Evolutionary conservation across 371 early-diverging fungal species (phyloP), one percentile per base, ranked within the genome.

Genomic region (Mucor racemosus): DNA sequence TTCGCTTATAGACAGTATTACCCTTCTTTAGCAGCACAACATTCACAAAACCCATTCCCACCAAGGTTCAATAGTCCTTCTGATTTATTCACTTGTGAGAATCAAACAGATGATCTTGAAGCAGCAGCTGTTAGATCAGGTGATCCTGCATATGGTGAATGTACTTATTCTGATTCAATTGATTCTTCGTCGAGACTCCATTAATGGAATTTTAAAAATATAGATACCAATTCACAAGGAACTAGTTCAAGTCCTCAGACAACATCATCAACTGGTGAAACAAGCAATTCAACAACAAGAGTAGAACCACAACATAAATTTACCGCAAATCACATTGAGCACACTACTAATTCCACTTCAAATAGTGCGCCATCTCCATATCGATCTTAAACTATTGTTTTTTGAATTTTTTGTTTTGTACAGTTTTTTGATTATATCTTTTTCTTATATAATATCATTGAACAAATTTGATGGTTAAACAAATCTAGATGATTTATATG

Each of bases 1-100:
- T 90, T 89, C 62, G 74, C 85, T 0, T 92, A 91, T 67, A 77
- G 81, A 60, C 87, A 88, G 72, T 92, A 91, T 71, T 92, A 86
- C 48, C 90, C 91, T 15, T 56, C 69, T 0, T 40, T 73, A n/a
- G 60, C 55, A 4, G 39, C 59, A 17, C 31, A 41, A 6, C n/a
- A 34, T 6, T 67, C 57, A 7, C 65, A 71, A 0, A 65, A 65
- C n/a, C 72, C 75, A 34, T 69, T 64, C 31, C 64, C 69, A 46
- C 72, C 72, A 33, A 61, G 75, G 38, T 61, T 66, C 19, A 57
- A 38, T 14, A 53, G 21, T 7, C 21, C 57, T 1, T 7, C 50
- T 31, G 68, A 73, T 35, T 39, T 68, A 8, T 73, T 73, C 36
- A 66, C 73, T 9, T 33, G 48, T 19, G 69, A 65, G n/a, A n/a